Evolutionary conservation across 768 basidiomycete species (phyloP), one percentile per base, ranked within the genome.

Genomic region (Leccinum longicurvipes): DNA sequence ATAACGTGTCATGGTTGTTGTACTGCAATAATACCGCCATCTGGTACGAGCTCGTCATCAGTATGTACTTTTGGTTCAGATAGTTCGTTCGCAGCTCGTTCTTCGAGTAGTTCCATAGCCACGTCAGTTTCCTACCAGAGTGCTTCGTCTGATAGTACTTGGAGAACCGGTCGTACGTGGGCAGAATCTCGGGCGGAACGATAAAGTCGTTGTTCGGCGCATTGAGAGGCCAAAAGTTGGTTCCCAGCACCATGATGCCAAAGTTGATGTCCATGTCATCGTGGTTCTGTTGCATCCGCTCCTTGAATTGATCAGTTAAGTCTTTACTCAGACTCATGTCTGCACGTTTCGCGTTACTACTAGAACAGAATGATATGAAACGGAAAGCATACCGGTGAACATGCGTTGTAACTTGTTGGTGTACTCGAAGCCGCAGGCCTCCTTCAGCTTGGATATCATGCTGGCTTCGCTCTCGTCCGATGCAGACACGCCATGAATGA

Each of bases 101-200:
- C 77, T 96, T 96, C 53, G 87, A 93, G 71, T 95, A 92, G 67
- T 98, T 96, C 97, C 97, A 99, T 10, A 98, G 76, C 96, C 96
- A 99, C 0, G 92, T 95, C 42, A 99, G 81, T 68, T 96, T 96
- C 57, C 96, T 88, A 14, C 94, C 96, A 3, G 88, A 91, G 71
- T 96, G 93, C 72, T 95, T 93, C 67, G 85, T 85, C 67, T 91
- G 89, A 71, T 98, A 98, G 77, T 93, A 98, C 57, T 86, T 84
- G 59, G 86, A 83, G 79, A 98, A 99, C 44, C 92, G 84, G 56
- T 95, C 89, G 69, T 95, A 93, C 8, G 89, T 92, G 21, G 89
- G 81, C 19, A 86, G 76, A 56, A 99, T 86, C 71, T 98, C 94
- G 4, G 82, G 73, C 0, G 97, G 97, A 51, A 98, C 89, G 59